Percentiles rank a stretch among this genome's conserved stretches.
These are phyloP conservation scores for Solanum infundibuliforme DNA, from an alignment of 257 asterid species.

Conservation along the genomic window DNA sequence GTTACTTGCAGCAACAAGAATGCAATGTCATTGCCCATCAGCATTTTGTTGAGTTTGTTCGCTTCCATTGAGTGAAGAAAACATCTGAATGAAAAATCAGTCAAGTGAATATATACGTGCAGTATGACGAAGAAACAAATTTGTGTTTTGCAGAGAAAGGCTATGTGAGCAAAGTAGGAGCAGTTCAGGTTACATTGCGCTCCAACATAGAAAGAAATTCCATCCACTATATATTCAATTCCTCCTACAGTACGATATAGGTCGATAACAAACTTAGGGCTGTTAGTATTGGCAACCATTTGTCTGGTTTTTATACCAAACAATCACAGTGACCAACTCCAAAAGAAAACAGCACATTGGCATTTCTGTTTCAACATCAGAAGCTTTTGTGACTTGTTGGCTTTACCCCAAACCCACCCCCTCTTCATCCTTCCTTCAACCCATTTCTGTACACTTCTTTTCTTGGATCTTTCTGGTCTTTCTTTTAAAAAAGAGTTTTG, in stretches of 20 bases:
- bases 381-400: background rate
- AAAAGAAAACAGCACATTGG: background rate
- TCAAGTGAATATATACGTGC: background rate
- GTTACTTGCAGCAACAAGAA: constrained; percentile 88
- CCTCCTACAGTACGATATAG: background rate
- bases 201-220: background rate
- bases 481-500: background rate
- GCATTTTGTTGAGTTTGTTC: constrained; percentile 6
- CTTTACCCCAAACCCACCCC: background rate
- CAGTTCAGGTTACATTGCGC: background rate
- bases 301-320: background rate
- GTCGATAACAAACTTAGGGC: background rate
- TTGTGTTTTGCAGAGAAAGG: background rate
- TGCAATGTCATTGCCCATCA: constrained; percentile 74
- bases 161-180: background rate
- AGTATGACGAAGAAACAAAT: background rate
- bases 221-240: background rate
- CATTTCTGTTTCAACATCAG: background rate
- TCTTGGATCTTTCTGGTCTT: background rate
- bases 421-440: background rate
- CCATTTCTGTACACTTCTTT: background rate
- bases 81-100: constrained; percentile 46
- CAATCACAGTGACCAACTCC: background rate
- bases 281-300: background rate
- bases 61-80: constrained; percentile 20